Evolutionary conservation across 768 basidiomycete species (phyloP).

Genomic region (Agaricus bisporus): DNA sequence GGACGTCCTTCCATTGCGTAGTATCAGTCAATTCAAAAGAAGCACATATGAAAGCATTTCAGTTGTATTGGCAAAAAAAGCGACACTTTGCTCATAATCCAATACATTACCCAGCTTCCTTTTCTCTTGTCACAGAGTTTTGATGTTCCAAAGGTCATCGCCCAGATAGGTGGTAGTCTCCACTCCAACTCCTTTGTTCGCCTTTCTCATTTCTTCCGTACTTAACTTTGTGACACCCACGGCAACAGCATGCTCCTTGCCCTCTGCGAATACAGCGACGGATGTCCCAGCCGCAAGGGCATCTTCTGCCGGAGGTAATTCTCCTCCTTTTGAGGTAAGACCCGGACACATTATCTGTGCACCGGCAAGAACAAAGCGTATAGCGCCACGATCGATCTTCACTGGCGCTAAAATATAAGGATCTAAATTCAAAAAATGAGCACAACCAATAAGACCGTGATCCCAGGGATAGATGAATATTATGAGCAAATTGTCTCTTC

Average conservation of each 20-base stretch:
- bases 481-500: conserved; percentile 2
- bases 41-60: neutral
- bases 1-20: neutral
- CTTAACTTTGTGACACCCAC: conserved; percentile 77
- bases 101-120: neutral
- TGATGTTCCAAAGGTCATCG: conserved; percentile 78
- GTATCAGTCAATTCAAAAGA: neutral
- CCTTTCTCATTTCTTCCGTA: conserved; percentile 83
- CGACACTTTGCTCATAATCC: neutral
- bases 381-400: conserved; percentile 92
- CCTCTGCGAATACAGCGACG: conserved; percentile 94
- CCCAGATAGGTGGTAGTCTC: conserved; percentile 84
- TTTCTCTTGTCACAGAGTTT: conserved; percentile 41
- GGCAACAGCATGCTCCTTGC: conserved; percentile 87
- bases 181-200: conserved; percentile 89
- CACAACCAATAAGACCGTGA: too few species aligned
- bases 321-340: conserved; percentile 86
- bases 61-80: too few species aligned
- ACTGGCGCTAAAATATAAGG: conserved; percentile 87
- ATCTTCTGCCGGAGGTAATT: conserved; percentile 67
- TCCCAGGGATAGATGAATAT: neutral
- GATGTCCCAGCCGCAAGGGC: conserved; percentile 64
- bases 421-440: too few species aligned
- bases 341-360: conserved; percentile 98
- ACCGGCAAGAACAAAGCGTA: conserved; percentile 91